Base-by-base conservation (phyloP, 2,329 filamentous ascomycete species). In the Colletotrichum siamense region DNA sequence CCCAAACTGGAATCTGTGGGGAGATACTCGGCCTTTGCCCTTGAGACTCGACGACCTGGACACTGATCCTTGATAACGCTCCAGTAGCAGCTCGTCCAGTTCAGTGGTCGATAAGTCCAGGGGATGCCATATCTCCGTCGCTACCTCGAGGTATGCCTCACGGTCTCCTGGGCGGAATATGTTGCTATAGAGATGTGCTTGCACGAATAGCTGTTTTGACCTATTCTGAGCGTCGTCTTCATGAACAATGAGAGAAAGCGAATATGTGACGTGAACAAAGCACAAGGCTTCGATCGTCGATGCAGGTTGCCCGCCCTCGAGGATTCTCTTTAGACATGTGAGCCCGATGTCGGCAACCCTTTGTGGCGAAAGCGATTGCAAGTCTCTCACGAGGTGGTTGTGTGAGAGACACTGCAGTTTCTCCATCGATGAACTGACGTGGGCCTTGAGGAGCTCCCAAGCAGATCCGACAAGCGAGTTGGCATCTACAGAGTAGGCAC, bases 191-290 rank as follows among this genome's bases (percentile, higher is more conserved):
- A 83, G 81, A 24, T 89, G 79, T 9, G 87, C 86, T 79, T 90
- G 89, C 2, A 81, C 79, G 77, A 90, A 91, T 9, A 91, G 81
- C 18, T 84, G 81, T 18, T 80, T 82, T 28, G 84, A 86, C 65
- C 83, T 84, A 9, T 73, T 75, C 13, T 79, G 65, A 7, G 86
- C 82, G 34, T 86, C 84, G 67, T 86, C 83, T 78, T 86, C 87
- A 70, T 89, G 85, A 7, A 89, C 79, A 16, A 89, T 83, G 12
- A 90, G 78, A 6, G 87, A 89, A 49, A 91, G 84, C 15, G 89
- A 87, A 77, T 90, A 91, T 28, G 88, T 83, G 24, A 91, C 77
- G 71, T 91, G 89, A 36, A 90, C 80, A 76, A 91, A 88, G 79
- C 89, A 91, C 3, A 91, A 79, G 4, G 86, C 84, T 32, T 89